phyloP scores from a whole-genome alignment of 306 rosid species.

The Canavalia ensiformis region DNA sequence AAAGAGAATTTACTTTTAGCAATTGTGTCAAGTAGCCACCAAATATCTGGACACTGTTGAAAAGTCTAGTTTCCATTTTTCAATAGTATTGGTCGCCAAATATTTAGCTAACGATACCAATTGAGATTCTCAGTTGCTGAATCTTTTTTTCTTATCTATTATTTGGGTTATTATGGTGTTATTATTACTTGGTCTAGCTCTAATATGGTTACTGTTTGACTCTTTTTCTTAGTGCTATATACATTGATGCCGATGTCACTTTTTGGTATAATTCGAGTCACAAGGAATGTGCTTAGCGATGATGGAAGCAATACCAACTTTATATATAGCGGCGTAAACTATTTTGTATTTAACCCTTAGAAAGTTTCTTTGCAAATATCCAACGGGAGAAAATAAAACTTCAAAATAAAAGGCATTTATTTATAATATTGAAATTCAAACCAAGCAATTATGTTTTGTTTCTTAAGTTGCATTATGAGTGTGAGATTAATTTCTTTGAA shows the following conservation, averaged over 20 bases:
- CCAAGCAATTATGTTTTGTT: too few species aligned
- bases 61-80: background rate
- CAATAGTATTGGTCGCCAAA: too few species aligned
- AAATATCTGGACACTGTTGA: background rate
- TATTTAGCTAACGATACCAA: too few species aligned
- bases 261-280: background rate
- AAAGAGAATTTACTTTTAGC: too few species aligned
- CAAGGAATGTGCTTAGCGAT: too few species aligned
- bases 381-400: background rate
- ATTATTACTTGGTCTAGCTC: background rate
- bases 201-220: background rate
- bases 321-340: background rate
- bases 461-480: too few species aligned
- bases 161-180: background rate
- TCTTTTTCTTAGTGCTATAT: background rate
- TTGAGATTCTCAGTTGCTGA: too few species aligned
- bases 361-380: too few species aligned
- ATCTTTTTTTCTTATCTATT: too few species aligned
- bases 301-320: background rate
- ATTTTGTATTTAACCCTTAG: background rate
- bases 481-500: too few species aligned
- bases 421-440: background rate
- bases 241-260: background rate
- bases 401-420: background rate
- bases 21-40: background rate